These are phyloP conservation scores for Fagopyrum tataricum DNA, from an alignment of 148 eudicot species.

Conservation along the genomic window DNA sequence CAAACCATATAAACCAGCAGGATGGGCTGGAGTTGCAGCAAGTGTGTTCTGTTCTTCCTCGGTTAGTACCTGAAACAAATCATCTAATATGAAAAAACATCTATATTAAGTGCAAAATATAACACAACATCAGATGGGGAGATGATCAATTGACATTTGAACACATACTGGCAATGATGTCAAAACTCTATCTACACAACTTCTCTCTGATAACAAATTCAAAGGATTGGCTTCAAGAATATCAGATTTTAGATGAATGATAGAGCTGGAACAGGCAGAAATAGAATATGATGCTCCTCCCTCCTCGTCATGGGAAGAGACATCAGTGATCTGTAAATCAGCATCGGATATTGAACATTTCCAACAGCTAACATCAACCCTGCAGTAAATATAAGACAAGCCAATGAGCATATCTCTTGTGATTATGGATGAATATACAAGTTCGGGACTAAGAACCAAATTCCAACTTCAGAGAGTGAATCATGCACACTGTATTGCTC, in stretches of 20 bases:
- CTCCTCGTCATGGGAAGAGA: constrained; percentile 41
- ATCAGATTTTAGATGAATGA: constrained; percentile 48
- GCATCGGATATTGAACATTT: constrained; percentile 60
- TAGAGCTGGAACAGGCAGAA: constrained; percentile 37
- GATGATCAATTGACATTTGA: constrained; percentile 7
- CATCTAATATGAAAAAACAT: not conserved
- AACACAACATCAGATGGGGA: not conserved
- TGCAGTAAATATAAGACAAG: constrained; percentile 26
- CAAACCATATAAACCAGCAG: constrained; percentile 80
- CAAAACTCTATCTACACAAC: constrained; percentile 53
- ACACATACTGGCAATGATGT: constrained; percentile 69
- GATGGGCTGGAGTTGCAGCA: constrained; percentile 94
- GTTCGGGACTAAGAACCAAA: not conserved
- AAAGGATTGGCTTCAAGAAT: constrained; percentile 48
- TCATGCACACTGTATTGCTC: no score
- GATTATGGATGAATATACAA: not conserved
- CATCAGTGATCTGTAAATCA: constrained; percentile 33
- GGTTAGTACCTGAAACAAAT: constrained; percentile 46
- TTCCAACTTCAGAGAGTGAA: no score
- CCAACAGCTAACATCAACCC: constrained; percentile 41
- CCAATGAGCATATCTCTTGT: not conserved
- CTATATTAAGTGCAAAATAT: not conserved
- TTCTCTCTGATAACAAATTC: constrained; percentile 47
- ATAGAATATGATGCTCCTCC: constrained; percentile 41
- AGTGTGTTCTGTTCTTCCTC: constrained; percentile 69